Evolutionary conservation across 257 asterid genomes (phyloP).

Genomic region (Euphrasia confusa): DNA sequence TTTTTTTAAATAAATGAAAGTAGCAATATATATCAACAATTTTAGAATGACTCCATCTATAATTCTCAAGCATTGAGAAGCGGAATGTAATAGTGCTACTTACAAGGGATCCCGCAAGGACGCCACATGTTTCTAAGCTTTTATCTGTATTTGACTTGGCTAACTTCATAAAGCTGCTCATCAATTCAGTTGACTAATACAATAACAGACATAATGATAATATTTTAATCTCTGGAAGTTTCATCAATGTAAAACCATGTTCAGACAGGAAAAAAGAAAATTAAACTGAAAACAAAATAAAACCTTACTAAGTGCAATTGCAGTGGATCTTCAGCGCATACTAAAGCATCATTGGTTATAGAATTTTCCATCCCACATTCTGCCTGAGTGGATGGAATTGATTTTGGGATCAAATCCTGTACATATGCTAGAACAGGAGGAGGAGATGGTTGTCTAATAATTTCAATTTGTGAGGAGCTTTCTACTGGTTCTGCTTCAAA

Average conservation of each 20-base stretch:
- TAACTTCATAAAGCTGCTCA: slow-evolving; percentile 87
- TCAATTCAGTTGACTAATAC: slow-evolving; percentile 71
- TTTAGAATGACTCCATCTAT: slow-evolving; percentile 16
- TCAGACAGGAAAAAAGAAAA: slow-evolving; percentile 14
- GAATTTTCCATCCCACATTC: slow-evolving; percentile 40
- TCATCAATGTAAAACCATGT: slow-evolving; percentile 16
- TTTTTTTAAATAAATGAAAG: background rate
- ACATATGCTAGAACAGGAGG: slow-evolving; percentile 81
- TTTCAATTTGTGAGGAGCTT: slow-evolving; percentile 40
- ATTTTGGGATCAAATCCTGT: slow-evolving; percentile 66
- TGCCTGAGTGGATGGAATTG: slow-evolving; percentile 36
- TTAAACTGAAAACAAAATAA: slow-evolving; percentile 20
- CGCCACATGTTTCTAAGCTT: slow-evolving; percentile 91
- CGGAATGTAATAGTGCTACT: slow-evolving; percentile 29
- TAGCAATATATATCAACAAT: slow-evolving; percentile 6
- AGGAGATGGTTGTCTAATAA: slow-evolving; percentile 75
- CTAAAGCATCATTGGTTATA: slow-evolving; percentile 39
- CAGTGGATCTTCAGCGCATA: slow-evolving; percentile 73
- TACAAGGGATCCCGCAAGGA: slow-evolving; percentile 95
- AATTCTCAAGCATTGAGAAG: slow-evolving; percentile 20
- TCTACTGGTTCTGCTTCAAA: slow-evolving; percentile 67
- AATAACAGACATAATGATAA: slow-evolving; percentile 25
- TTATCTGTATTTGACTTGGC: slow-evolving; percentile 84
- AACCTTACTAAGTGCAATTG: slow-evolving; percentile 80
- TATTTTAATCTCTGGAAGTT: slow-evolving; percentile 19